Base-by-base conservation (phyloP, 257 asterid genomes). In the Scutellaria baicalensis region DNA sequence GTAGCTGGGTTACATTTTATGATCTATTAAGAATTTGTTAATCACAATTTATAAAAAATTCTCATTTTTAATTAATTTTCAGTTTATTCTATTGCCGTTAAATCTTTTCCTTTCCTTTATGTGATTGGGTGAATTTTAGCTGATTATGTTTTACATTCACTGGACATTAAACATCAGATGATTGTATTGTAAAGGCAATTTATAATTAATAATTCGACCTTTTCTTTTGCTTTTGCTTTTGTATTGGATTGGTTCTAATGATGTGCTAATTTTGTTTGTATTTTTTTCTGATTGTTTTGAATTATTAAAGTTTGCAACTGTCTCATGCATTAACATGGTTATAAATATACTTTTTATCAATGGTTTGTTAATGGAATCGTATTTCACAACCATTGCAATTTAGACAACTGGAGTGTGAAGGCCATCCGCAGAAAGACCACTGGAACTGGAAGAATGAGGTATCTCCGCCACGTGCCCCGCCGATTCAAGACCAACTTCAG, bases 371-470 rank as follows among this genome's bases (percentile, higher is more conserved):
- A 36, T 48, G 18, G 39, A 27, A 31, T 74, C 13, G 3, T 6
- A 27, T 31, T 69, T 20, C 44, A 11, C 59, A 5, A 47, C 38
- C 8, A 9, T 56, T 43, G 59, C 4, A 35, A 11, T 21, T 55
- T 27, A 79, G 83, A 79, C 73, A 79, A 88, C 82, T 88, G 93
- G 95, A 88, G 95, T 75, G 90, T 80, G 75, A 89, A 89, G 85
- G 96, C 93, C n/a, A 89, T 87, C 18, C 85, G 95, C 36, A 65
- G 96, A 70, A 86, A 90, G 91, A 90, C 97, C 1, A 88, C 97
- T 31, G 95, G 95, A 52, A 86, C 93, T 16, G 97, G 97, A 11
- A 87, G 91, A 6, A 90, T 90, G 97, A 86, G 93, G 90, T 86
- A 90, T 42, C 86, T 88, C 21, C 90, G 94, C 51, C 45, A 90